Conservation (phyloP, 108 stramenopile genomes). For the Pseudonitzschia multiseries region DNA sequence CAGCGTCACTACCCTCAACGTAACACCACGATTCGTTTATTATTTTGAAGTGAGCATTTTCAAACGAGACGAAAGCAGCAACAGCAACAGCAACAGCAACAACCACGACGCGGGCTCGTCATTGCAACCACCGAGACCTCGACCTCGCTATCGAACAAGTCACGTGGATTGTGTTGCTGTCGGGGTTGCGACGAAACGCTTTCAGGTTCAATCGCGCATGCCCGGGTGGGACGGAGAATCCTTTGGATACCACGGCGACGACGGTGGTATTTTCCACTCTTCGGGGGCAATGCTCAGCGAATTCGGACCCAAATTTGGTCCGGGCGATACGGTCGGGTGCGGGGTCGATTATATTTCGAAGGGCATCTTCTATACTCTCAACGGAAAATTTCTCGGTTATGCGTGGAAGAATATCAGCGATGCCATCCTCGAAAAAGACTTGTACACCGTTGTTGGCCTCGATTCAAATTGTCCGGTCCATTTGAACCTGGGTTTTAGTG, state of each 20-base stretch:
- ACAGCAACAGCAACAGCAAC: too few relatives aligned
- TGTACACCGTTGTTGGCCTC: conserved; percentile 82
- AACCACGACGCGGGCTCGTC: conserved; percentile 1
- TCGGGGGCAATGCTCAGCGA: conserved; percentile 61
- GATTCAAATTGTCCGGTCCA: conserved; percentile 63
- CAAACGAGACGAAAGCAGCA: background rate
- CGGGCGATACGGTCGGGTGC: conserved; percentile 87
- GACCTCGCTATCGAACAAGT: background rate
- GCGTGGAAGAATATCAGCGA: conserved; percentile 49
- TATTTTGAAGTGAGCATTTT: conserved; percentile 80
- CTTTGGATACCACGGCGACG: conserved; percentile 85
- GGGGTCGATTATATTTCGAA: conserved; percentile 64
- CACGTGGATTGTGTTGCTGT: conserved; percentile 70
- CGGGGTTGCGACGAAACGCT: conserved; percentile 57
- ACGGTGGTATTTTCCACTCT: conserved; percentile 78
- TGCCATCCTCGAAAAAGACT: conserved; percentile 43
- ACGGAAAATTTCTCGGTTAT: conserved; percentile 84
- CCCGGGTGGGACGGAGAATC: conserved; percentile 80
- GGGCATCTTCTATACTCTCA: conserved; percentile 80
- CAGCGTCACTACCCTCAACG: conserved; percentile 27
- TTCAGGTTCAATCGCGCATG: conserved; percentile 57
- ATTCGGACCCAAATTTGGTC: conserved; percentile 72
- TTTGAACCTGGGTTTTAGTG: conserved; percentile 60
- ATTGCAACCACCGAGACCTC: background rate
- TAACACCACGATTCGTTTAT: conserved; percentile 65